These are phyloP conservation scores for Bruguiera parviflora DNA, from an alignment of 345 rosid genomes.

Conservation along the genomic window DNA sequence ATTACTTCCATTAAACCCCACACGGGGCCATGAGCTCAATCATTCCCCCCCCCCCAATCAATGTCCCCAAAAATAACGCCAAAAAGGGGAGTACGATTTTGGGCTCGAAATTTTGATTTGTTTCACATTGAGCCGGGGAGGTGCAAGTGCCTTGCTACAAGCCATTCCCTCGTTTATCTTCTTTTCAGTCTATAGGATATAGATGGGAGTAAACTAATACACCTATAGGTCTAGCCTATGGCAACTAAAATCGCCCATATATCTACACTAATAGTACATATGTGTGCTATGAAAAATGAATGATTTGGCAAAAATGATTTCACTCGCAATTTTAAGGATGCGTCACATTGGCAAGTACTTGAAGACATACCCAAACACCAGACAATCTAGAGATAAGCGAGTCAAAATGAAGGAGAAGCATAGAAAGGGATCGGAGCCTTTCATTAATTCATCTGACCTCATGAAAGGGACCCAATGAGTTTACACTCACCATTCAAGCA, in stretches of 20 bases:
- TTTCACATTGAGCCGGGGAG: not conserved
- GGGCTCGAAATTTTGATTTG: not conserved
- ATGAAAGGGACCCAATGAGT: constrained; percentile 22
- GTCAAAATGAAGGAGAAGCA: constrained; percentile 2
- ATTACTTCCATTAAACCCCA: constrained; percentile 10
- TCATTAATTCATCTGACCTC: constrained; percentile 1
- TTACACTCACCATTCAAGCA: constrained; percentile 24
- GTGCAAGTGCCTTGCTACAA: not conserved
- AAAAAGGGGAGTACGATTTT: constrained; percentile 8
- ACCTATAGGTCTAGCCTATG: not conserved
- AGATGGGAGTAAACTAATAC: not conserved
- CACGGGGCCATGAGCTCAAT: constrained; percentile 8
- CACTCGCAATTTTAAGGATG: constrained; percentile 15
- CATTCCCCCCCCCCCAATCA: not conserved
- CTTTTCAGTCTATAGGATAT: not conserved
- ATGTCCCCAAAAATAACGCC: constrained; percentile 9
- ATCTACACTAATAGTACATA: not conserved
- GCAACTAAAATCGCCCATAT: not conserved
- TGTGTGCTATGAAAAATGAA: not conserved
- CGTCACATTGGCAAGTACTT: constrained; percentile 31
- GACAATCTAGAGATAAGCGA: not conserved
- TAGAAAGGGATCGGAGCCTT: constrained; percentile 15
- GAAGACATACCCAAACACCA: constrained; percentile 14
- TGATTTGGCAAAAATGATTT: not conserved
- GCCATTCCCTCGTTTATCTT: not conserved